Base-by-base conservation (phyloP, 345 rosid genomes). In the Camelina sativa region DNA sequence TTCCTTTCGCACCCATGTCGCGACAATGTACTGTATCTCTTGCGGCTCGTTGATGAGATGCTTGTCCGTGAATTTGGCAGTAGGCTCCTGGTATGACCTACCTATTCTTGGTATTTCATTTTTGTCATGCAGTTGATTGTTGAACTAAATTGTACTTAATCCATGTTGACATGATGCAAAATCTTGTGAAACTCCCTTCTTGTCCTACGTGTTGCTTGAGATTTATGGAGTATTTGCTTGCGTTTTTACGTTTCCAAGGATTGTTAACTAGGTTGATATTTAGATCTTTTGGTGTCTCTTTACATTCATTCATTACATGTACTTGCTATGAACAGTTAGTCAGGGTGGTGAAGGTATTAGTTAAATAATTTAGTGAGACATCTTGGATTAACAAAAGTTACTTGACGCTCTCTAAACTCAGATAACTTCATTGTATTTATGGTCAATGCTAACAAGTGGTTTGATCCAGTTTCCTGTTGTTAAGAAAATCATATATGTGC, bases 1-100 rank as follows among this genome's bases (percentile, higher is more conserved):
- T 94, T 94, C 83, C 82, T 89, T 81, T 66, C 58, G 35, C 98
- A 89, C 80, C 98, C 98, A 46, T 94, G 96, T 80, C 93, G 98
- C 17, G 97, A 94, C 84, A 94, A 94, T 82, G 86, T 85, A 37
- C 74, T 94, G 59, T 94, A 81, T 78, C 91, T 94, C 79, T 84
- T 94, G 52, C 82, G 85, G 67, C 82, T 94, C 67, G 77, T 88
- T 23, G 97, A 94, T 79, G 98, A 91, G 88, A 87, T 89, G 95
- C 92, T 94, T 69, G 77, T 89, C 71, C 85, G 90, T 62, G 94
- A 94, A 70, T 80, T 87, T 69, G 97, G 89, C 74, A 84, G 78
- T 73, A 85, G 87, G 62, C 84, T 87, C 69, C 88, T 81, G 93
- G 98, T 94, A 91, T 56, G 78, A 51, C 77, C 43, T 30, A 57